Conservation (phyloP, 2,329 filamentous ascomycete genomes). For the Cryphonectria carpinicola region DNA sequence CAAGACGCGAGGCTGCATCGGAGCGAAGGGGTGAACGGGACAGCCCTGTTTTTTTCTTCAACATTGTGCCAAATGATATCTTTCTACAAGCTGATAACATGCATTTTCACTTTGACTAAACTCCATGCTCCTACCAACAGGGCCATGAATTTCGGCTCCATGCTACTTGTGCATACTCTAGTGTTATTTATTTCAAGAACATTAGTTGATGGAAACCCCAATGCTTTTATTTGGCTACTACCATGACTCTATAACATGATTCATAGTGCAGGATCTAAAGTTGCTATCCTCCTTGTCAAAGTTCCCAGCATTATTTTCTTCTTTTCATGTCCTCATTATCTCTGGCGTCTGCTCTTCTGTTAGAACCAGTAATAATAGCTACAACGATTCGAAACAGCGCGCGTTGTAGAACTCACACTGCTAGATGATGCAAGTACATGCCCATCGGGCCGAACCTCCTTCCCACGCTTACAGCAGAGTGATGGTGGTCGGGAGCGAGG, state of each 20-base stretch:
- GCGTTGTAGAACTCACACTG: not conserved
- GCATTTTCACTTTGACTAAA: not conserved
- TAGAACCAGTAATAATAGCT: not conserved
- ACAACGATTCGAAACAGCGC: not conserved
- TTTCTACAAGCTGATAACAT: not conserved
- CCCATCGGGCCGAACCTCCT: not conserved
- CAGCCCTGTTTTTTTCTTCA: not conserved
- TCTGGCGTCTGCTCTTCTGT: not conserved
- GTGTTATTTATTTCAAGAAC: too few relatives aligned
- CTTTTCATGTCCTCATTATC: not conserved
- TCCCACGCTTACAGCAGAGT: not conserved
- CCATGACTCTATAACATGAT: not conserved
- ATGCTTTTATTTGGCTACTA: not conserved
- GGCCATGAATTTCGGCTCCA: too few relatives aligned
- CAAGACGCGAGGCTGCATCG: not conserved
- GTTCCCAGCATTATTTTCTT: not conserved
- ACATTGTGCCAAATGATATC: not conserved
- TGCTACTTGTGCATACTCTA: too few relatives aligned
- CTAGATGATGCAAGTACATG: not conserved
- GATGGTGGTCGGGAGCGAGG: slow-evolving; percentile 1
- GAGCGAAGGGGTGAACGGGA: not conserved
- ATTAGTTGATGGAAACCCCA: not conserved
- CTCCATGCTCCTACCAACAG: too few relatives aligned
- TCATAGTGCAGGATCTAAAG: not conserved
- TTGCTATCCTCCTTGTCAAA: not conserved